These are phyloP conservation scores for Discostella pseudostelligera DNA, from an alignment of 108 stramenopile genomes.

Conservation along the genomic window DNA sequence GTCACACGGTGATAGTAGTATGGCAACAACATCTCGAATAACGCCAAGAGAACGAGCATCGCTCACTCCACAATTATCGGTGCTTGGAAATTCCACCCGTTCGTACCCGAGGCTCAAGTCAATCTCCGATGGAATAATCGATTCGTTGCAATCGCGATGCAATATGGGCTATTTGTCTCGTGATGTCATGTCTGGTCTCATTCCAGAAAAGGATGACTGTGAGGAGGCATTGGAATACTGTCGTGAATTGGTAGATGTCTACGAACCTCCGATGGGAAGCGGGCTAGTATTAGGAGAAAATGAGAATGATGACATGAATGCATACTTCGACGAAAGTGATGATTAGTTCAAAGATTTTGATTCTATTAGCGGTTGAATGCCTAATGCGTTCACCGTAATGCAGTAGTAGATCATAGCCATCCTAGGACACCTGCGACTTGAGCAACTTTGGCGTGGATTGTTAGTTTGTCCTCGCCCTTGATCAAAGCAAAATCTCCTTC, in stretches of 20 bases:
- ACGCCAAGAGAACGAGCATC: slow-evolving; percentile 13
- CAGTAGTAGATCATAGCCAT: slow-evolving; percentile 25
- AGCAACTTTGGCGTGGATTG: slow-evolving; percentile 31
- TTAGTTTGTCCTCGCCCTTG: slow-evolving; percentile 28
- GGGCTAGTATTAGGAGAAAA: slow-evolving; percentile 50
- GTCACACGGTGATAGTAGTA: slow-evolving; percentile 1
- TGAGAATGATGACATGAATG: slow-evolving; percentile 30
- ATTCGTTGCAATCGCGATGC: slow-evolving; percentile 44
- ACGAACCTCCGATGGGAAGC: slow-evolving; percentile 66
- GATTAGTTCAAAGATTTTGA: not conserved
- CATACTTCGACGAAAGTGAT: slow-evolving; percentile 38
- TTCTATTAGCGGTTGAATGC: too few relatives aligned
- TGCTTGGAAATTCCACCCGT: slow-evolving; percentile 73
- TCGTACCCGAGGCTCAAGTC: slow-evolving; percentile 45
- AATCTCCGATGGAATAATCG: slow-evolving; percentile 50
- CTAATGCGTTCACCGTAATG: too few relatives aligned
- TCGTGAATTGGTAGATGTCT: slow-evolving; percentile 62
- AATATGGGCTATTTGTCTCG: slow-evolving; percentile 60
- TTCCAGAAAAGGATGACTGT: slow-evolving; percentile 79
- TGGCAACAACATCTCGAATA: not conserved
- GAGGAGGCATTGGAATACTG: slow-evolving; percentile 67
- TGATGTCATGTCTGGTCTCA: slow-evolving; percentile 61
- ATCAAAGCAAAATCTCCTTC: slow-evolving; percentile 21
- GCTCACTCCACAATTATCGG: slow-evolving; percentile 47
- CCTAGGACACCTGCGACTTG: slow-evolving; percentile 24